A percentile compares a stretch with the other conserved stretches of the same genome.
These are phyloP conservation scores for Loxodes magnus DNA, from an alignment of 73 alveolate species.

Conservation along the genomic window DNA sequence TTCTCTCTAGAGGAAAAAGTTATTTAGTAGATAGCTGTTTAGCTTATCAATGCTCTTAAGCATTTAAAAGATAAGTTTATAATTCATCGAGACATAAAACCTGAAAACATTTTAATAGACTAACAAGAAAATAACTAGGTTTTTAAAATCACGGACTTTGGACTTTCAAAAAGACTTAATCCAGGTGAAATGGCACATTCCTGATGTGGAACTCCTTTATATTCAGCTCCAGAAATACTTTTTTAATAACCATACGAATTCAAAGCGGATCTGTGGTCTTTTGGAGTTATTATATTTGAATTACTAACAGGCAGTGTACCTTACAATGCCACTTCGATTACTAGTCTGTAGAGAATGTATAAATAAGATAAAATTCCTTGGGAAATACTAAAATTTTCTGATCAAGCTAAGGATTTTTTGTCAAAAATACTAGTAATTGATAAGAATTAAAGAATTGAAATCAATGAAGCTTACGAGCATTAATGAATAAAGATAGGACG, in stretches of 20 bases:
- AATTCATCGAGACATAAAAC: conserved; percentile 57
- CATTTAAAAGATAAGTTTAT: conserved; percentile 35
- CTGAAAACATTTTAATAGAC: conserved; percentile 65
- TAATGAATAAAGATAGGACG: no score
- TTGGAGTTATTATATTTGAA: conserved; percentile 57
- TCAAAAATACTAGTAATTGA: not conserved
- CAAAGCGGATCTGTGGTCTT: conserved; percentile 50
- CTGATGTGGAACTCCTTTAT: conserved; percentile 60
- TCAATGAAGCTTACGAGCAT: conserved; percentile 3
- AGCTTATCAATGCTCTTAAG: conserved; percentile 50
- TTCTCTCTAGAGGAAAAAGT: conserved; percentile 39
- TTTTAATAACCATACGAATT: conserved; percentile 31
- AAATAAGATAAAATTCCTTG: not conserved
- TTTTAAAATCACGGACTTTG: conserved; percentile 61
- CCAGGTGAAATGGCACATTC: conserved; percentile 44
- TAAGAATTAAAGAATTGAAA: not conserved
- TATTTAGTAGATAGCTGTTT: conserved; percentile 59
- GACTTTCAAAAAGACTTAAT: conserved; percentile 47
- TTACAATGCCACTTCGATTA: conserved; percentile 1
- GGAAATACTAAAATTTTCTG: not conserved
- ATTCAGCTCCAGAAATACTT: conserved; percentile 53
- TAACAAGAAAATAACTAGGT: conserved; percentile 25
- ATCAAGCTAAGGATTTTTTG: not conserved
- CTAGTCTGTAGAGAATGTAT: not conserved
- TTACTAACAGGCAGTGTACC: conserved; percentile 68